Conservation (phyloP, 139 green algal species). For the Dunaliella primolecta region DNA sequence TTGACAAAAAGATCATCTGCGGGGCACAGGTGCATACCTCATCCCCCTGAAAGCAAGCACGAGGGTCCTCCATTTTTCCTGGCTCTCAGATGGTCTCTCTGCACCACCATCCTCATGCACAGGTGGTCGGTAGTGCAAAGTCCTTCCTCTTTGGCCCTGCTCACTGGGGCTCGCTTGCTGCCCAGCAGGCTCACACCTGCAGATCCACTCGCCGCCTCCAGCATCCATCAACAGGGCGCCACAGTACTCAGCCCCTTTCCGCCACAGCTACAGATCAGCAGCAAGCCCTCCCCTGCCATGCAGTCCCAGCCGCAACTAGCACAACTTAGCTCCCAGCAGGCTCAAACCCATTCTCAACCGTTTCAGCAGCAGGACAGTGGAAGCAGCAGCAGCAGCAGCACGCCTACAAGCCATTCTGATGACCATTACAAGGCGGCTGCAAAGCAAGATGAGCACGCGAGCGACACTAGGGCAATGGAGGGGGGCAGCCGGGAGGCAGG, state of each 20-base stretch:
- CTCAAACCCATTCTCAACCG: no score
- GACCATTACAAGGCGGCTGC: no score
- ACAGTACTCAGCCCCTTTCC: no score
- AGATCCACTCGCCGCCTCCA: no score
- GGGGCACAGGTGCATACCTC: not conserved
- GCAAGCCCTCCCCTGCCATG: no score
- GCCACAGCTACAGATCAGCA: no score
- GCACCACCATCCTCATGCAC: not conserved
- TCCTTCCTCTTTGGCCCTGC: not conserved
- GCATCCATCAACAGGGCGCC: no score
- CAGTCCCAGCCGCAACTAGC: no score
- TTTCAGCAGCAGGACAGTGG: not conserved
- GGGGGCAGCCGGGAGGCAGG: not conserved
- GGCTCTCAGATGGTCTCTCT: not conserved
- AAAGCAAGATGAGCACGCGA: no score
- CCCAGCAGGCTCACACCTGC: not conserved
- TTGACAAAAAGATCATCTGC: not conserved
- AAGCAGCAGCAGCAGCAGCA: not conserved
- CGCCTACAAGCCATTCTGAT: no score
- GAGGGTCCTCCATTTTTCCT: not conserved
- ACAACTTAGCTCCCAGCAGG: no score
- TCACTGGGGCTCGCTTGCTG: not conserved
- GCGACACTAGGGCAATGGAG: no score
- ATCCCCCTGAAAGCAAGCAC: not conserved
- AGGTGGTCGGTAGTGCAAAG: constrained; percentile 35